Evolutionary conservation across 2,329 filamentous ascomycete species (phyloP).

Genomic region (Colletotrichum sp.): DNA sequence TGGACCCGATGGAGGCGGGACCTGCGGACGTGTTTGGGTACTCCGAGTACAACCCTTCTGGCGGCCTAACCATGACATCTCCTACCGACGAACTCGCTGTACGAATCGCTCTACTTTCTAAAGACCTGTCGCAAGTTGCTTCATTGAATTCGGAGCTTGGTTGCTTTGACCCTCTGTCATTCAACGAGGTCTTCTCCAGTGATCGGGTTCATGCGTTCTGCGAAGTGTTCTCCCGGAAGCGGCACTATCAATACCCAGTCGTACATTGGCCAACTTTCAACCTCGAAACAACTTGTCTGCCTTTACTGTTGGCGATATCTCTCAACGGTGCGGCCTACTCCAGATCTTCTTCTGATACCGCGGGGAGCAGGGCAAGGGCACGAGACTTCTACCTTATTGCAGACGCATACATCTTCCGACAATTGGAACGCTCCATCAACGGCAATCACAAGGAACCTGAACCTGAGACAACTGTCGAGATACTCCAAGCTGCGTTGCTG

Average conservation of each 20-base stretch:
- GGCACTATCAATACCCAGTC: not conserved
- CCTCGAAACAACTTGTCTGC: not conserved
- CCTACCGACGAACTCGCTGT: not conserved
- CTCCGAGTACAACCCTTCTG: not conserved
- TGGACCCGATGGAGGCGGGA: not conserved
- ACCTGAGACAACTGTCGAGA: not conserved
- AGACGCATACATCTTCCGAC: not conserved
- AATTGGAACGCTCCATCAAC: not conserved
- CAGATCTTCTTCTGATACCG: not conserved
- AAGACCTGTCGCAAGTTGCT: not conserved
- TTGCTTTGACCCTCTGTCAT: not conserved
- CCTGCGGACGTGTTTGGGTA: not conserved
- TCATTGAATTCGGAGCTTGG: accelerated
- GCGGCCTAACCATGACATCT: not conserved
- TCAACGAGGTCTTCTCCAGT: not conserved
- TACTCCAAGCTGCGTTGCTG: not conserved
- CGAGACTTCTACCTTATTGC: not conserved
- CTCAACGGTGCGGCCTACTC: not conserved
- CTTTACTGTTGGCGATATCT: not conserved
- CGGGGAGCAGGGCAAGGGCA: accelerated
- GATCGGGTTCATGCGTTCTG: not conserved
- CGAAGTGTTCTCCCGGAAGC: not conserved
- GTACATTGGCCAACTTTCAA: not conserved
- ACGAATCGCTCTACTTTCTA: not conserved
- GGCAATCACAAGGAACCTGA: accelerated